phyloP scores from a whole-genome alignment of 768 basidiomycete species.

The Mycena amicta region DNA sequence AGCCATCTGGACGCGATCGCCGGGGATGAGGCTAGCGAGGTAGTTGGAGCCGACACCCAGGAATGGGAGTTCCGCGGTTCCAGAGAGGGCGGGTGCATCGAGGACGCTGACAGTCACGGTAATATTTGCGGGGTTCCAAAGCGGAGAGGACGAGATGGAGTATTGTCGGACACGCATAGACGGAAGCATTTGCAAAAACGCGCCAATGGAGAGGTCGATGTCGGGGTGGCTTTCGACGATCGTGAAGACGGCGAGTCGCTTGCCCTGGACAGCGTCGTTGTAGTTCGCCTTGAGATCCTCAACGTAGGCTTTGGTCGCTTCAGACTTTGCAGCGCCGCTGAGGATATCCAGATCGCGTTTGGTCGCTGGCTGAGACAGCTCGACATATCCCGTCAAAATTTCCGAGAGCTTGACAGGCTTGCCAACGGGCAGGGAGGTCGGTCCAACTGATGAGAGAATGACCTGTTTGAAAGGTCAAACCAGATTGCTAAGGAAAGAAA shows the following conservation, averaged over 20 bases:
- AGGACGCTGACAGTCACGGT: constrained; percentile 51
- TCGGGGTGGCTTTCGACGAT: constrained; percentile 41
- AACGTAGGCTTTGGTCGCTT: constrained; percentile 30
- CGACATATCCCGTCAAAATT: constrained; percentile 47
- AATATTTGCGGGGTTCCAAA: constrained; percentile 43
- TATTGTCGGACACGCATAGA: constrained; percentile 53
- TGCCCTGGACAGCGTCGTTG: constrained; percentile 34
- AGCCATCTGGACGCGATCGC: constrained; percentile 45
- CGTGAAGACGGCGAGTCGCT: constrained; percentile 43
- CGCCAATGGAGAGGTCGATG: constrained; percentile 38
- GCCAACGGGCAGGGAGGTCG: constrained; percentile 43
- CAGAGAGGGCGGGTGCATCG: constrained; percentile 39
- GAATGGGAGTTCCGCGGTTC: constrained; percentile 32
- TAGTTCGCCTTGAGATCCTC: constrained; percentile 34
- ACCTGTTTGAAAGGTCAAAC: constrained; percentile 27
- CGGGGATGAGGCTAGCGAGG: constrained; percentile 41
- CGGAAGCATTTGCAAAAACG: constrained; percentile 45
- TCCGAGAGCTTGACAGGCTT: constrained; percentile 38
- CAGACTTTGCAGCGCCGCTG: constrained; percentile 26
- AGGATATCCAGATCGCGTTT: constrained; percentile 41
- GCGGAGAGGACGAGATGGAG: constrained; percentile 52
- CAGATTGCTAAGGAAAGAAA: neutral
- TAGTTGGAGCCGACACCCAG: constrained; percentile 51
- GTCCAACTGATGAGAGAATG: constrained; percentile 37
- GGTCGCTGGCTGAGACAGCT: constrained; percentile 51